Evolutionary conservation across 1,139 yeast genomes (phyloP).

Genomic region (Geotrichum histeridarum): DNA sequence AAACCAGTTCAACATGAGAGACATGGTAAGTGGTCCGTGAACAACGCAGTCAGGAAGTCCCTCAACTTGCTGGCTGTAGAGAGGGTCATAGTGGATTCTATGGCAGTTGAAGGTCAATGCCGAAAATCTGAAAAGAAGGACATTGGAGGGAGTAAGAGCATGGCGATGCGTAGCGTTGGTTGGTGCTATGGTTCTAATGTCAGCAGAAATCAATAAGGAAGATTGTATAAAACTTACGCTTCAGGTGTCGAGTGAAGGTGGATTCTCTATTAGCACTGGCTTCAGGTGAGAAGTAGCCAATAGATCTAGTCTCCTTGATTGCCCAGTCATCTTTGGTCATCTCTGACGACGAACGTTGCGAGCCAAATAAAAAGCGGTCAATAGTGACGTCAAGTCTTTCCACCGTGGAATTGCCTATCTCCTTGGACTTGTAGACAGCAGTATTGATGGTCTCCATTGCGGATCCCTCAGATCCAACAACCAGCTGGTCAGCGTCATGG

Average conservation of each 20-base stretch:
- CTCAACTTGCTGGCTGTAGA: constrained; percentile 52
- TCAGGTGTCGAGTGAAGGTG: constrained; percentile 22
- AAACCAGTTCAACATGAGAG: constrained; percentile 53
- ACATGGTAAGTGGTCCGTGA: constrained; percentile 77
- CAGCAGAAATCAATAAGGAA: background rate
- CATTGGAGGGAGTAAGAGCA: constrained; percentile 31
- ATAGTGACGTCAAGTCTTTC: constrained; percentile 32
- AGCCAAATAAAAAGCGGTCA: constrained; percentile 29
- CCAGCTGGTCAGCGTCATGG: constrained; percentile 36
- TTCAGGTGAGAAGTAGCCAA: constrained; percentile 32
- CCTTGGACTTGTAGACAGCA: constrained; percentile 10
- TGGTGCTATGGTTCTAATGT: constrained; percentile 21
- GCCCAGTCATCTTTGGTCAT: constrained; percentile 25
- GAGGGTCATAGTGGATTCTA: constrained; percentile 65
- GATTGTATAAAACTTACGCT: constrained; percentile 16
- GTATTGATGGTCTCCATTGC: constrained; percentile 14
- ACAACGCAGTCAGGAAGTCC: constrained; percentile 57
- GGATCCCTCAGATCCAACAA: constrained; percentile 14
- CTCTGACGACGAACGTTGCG: constrained; percentile 16
- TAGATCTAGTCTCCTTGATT: constrained; percentile 32
- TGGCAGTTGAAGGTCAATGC: constrained; percentile 78
- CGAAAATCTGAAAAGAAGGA: constrained; percentile 54
- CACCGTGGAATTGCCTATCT: constrained; percentile 9
- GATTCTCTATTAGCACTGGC: constrained; percentile 23
- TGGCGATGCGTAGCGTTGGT: constrained; percentile 22